Evolutionary conservation across 2,329 filamentous ascomycete species (phyloP), one percentile per base, ranked within the genome.

Genomic region (Fusarium napiforme): DNA sequence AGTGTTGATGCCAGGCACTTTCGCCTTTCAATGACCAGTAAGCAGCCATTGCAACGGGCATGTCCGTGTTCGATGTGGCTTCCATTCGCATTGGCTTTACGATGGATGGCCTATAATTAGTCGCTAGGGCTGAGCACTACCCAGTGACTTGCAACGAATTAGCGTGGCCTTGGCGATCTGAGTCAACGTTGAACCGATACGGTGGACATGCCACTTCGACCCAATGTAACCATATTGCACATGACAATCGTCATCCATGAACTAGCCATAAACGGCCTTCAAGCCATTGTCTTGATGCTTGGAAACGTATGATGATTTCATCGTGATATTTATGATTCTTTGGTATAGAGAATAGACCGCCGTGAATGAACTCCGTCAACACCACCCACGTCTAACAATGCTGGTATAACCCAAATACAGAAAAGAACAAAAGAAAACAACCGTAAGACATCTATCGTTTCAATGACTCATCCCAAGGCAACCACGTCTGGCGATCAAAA

Each of bases 401-500:
- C 66, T 65, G 55, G 37, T 62, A 68, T 56, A 39, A 26, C 10
- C 32, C 32, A 43, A 34, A 40, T 57, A 18, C 36, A 63, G 50
- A 56, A 39, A 52, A 34, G 47, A 52, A 43, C 45, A 42, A 52
- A 58, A 42, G 30, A 23, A 28, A 37, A 55, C 23, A 18, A 32
- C 21, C 50, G 15, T 34, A 50, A 49, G 16, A n/a, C 21, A 28
- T 49, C 36, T 57, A 66, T 21, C 32, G 49, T n/a, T 60, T 57
- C 21, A 74, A 40, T 45, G 74, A 74, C 57, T 77, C 75, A 40
- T 77, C 74, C 75, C 86, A 87, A 0, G 80, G 77, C 66, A 81
- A 72, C 81, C 84, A 87, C 11, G 68, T 79, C 75, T 87, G 84
- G 21, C 81, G 75, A 3, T 79, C 75, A 67, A 82, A 86, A 1